A percentile compares a stretch with the other conserved stretches of the same genome.
Evolutionary conservation across 2,329 filamentous ascomycete species (phyloP).

Genomic region (Neonectria faginata): DNA sequence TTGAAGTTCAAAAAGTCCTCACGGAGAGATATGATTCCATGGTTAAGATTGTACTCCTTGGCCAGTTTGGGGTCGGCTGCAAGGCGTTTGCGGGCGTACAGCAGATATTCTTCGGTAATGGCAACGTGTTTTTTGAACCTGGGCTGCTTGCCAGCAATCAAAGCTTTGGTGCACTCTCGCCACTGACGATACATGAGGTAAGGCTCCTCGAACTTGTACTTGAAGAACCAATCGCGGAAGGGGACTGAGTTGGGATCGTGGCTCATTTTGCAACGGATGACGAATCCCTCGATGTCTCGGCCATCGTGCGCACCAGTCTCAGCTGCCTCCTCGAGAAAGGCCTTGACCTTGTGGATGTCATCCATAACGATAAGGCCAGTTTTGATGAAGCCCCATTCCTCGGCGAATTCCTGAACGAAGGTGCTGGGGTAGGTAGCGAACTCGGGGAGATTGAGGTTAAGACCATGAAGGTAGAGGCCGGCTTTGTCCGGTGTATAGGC

Average conservation of each 20-base stretch:
- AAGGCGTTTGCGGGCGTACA: constrained; percentile 82
- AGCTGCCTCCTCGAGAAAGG: constrained; percentile 85
- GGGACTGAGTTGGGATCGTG: constrained; percentile 61
- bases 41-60: constrained; percentile 83
- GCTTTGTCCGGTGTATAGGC: constrained; percentile 85
- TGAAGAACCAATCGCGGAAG: constrained; percentile 98
- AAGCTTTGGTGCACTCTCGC: constrained; percentile 93
- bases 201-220: constrained; percentile 99
- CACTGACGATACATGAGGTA: constrained; percentile 99
- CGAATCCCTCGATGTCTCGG: constrained; percentile 95
- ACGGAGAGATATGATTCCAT: constrained; percentile 92
- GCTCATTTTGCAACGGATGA: constrained; percentile 85
- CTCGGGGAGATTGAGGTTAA: constrained; percentile 94
- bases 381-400: constrained; percentile 93
- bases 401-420: constrained; percentile 89
- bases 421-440: constrained; percentile 88
- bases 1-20: constrained; percentile 88
- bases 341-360: constrained; percentile 77
- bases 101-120: constrained; percentile 91
- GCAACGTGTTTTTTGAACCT: constrained; percentile 86
- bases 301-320: constrained; percentile 91
- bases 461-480: constrained; percentile 93
- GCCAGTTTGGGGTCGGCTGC: constrained; percentile 74
- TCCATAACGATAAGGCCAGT: constrained; percentile 83
- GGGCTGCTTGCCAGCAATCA: constrained; percentile 81